These are phyloP conservation scores for Apophysomyces ossiformis DNA, from an alignment of 371 early-diverging fungal species.

Conservation along the genomic window DNA sequence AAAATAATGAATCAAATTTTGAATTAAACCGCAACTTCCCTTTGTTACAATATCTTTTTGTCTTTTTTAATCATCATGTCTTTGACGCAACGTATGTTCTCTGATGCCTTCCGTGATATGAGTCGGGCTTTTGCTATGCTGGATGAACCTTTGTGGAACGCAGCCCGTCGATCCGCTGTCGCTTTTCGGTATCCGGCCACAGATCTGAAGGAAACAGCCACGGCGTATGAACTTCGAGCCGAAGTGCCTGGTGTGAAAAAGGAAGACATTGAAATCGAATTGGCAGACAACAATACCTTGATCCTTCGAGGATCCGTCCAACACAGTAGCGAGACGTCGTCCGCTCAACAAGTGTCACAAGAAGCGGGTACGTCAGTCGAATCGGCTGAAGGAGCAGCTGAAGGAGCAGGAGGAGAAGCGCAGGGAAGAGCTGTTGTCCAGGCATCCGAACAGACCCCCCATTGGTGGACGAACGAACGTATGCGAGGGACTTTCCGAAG, in stretches of 20 bases:
- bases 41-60: not conserved
- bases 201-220: conserved; percentile 34
- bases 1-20: no score
- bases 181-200: conserved; percentile 32
- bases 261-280: conserved; percentile 40
- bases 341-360: not conserved
- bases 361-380: conserved; percentile 6
- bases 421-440: not conserved
- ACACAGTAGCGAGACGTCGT: not conserved
- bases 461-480: conserved; percentile 48
- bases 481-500: conserved; percentile 39
- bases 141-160: conserved; percentile 40
- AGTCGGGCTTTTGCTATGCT: conserved; percentile 37
- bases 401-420: not conserved
- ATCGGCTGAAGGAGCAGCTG: not conserved
- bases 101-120: conserved; percentile 43
- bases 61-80: conserved; percentile 20
- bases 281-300: conserved; percentile 34
- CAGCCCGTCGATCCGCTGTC: conserved; percentile 22
- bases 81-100: conserved; percentile 36
- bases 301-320: conserved; percentile 31
- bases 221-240: conserved; percentile 36
- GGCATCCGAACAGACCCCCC: conserved; percentile 14
- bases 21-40: no score
- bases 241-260: conserved; percentile 46